A percentile compares a stretch with the other conserved stretches of the same genome.
Conservation (phyloP, 495 filamentous ascomycete species). For the Choiromyces venosus region DNA sequence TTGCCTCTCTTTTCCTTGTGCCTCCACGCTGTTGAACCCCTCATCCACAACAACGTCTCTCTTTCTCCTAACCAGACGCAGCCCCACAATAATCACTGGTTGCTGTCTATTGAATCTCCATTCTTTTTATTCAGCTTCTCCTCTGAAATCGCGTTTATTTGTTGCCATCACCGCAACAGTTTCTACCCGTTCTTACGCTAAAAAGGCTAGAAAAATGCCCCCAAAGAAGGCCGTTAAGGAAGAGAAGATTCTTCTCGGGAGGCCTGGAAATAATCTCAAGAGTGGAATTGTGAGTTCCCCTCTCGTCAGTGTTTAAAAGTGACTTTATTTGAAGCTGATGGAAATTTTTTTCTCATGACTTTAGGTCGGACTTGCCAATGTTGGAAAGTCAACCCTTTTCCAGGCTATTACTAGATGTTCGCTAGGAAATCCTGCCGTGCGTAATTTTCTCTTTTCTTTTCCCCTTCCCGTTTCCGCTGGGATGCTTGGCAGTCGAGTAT, state of each 20-base stretch:
- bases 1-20: background rate
- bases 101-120: slow-evolving; percentile 5
- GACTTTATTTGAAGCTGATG: background rate
- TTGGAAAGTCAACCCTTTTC: slow-evolving; percentile 99
- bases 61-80: slow-evolving; percentile 30
- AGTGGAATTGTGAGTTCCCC: slow-evolving; percentile 88
- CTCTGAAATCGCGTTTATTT: background rate
- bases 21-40: slow-evolving; percentile 26
- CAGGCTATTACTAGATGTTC: slow-evolving; percentile 98
- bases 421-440: slow-evolving; percentile 91
- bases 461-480: background rate
- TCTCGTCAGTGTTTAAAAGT: slow-evolving; percentile 25
- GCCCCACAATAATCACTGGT: slow-evolving; percentile 16
- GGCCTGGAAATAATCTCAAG: slow-evolving; percentile 97
- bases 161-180: slow-evolving; percentile 4
- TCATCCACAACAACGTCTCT: slow-evolving; percentile 38
- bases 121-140: background rate
- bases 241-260: slow-evolving; percentile 80
- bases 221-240: slow-evolving; percentile 66
- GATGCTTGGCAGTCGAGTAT: slow-evolving; percentile 5
- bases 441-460: slow-evolving; percentile 36
- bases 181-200: slow-evolving; percentile 49
- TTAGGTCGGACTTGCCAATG: slow-evolving; percentile 96
- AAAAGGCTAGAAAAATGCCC: slow-evolving; percentile 55
- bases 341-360: background rate